These are phyloP conservation scores for Talaromyces sp. DNA, from an alignment of 2,329 filamentous ascomycete species.

Conservation along the genomic window DNA sequence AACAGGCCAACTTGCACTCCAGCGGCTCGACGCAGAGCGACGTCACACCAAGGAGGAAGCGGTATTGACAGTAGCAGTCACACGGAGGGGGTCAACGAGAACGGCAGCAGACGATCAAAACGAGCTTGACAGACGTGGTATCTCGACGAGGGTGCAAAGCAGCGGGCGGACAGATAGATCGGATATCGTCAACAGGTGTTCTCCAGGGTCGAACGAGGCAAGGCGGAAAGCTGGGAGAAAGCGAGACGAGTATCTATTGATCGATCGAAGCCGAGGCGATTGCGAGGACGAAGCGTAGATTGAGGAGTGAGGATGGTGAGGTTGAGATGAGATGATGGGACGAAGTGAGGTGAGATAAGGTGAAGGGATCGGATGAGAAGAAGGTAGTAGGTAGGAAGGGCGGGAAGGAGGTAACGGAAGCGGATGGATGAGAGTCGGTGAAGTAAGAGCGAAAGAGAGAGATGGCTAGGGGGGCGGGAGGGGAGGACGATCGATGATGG, in stretches of 20 bases:
- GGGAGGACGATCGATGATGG: constrained; percentile 13
- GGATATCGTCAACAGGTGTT: neutral
- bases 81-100: constrained; percentile 10
- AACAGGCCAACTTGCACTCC: constrained; percentile 11
- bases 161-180: neutral
- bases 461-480: constrained; percentile 1
- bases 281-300: constrained; percentile 2
- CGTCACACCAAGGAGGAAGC: constrained; percentile 15
- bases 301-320: constrained; percentile 14
- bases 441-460: constrained; percentile 9
- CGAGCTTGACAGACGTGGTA: neutral
- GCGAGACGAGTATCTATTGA: neutral
- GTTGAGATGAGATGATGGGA: constrained; percentile 15
- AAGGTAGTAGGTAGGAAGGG: constrained; percentile 5
- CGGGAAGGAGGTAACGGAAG: constrained; percentile 13
- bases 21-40: constrained; percentile 13
- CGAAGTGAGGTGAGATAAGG: constrained; percentile 14
- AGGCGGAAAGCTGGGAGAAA: neutral
- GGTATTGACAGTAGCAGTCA: constrained; percentile 14
- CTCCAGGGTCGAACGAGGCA: neutral
- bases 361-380: constrained; percentile 8
- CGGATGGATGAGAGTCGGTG: constrained; percentile 17
- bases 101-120: neutral
- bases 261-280: neutral
- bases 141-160: neutral